Evolutionary conservation across 1,139 yeast genomes (phyloP).

Genomic region (Yamadazyma kanchanaburiensis): DNA sequence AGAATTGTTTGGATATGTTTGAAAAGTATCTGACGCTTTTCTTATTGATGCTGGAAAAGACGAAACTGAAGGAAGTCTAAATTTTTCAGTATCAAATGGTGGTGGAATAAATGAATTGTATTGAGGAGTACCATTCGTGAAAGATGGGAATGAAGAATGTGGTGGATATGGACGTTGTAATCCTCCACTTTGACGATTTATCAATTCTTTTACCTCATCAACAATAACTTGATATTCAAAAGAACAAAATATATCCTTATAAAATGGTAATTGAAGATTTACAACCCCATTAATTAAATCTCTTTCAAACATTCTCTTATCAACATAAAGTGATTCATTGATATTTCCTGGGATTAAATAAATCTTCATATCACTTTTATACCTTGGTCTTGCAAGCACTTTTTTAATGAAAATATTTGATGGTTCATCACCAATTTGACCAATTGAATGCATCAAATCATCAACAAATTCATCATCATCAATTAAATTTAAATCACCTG

Average conservation of each 20-base stretch:
- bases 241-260: slow-evolving; percentile 20
- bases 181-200: too few species aligned
- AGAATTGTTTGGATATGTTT: too few species aligned
- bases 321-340: slow-evolving; percentile 44
- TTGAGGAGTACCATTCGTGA: neutral
- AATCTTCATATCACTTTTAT: slow-evolving; percentile 50
- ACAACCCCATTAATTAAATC: slow-evolving; percentile 51
- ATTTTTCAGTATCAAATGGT: too few species aligned
- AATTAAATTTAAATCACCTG: slow-evolving; percentile 48
- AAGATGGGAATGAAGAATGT: neutral
- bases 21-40: too few species aligned
- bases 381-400: slow-evolving; percentile 50
- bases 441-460: slow-evolving; percentile 39
- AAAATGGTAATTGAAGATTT: slow-evolving; percentile 20
- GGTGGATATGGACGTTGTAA: neutral
- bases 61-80: too few species aligned
- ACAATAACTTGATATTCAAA: slow-evolving; percentile 16
- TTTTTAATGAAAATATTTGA: slow-evolving; percentile 43
- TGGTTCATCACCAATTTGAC: slow-evolving; percentile 39
- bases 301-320: slow-evolving; percentile 48
- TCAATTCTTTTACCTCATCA: slow-evolving; percentile 1
- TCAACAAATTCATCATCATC: slow-evolving; percentile 47
- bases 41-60: too few species aligned
- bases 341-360: slow-evolving; percentile 32
- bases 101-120: neutral